Evolutionary conservation across 106 monocot genomes (phyloP).

Genomic region (Ottelia alismoides): DNA sequence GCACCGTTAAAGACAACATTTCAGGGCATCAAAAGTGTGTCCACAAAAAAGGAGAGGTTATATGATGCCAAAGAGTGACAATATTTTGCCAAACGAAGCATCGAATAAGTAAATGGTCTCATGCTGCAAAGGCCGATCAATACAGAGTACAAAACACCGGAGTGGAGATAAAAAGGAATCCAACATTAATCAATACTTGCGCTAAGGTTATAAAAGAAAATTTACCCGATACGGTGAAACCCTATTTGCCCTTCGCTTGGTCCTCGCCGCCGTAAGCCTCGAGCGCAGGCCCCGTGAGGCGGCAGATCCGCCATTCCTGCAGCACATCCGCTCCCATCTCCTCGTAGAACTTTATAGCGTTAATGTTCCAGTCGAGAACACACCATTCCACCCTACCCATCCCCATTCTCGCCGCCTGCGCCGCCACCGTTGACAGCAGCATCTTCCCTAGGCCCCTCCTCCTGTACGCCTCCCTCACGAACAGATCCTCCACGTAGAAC

Average conservation of each 20-base stretch:
- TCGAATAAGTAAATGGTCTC: too few relatives aligned
- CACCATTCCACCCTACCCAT: constrained; percentile 86
- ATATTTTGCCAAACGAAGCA: too few relatives aligned
- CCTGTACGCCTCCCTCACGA: constrained; percentile 73
- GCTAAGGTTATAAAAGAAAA: too few relatives aligned
- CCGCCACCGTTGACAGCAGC: constrained; percentile 76
- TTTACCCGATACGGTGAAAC: too few relatives aligned
- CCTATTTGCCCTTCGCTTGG: neutral
- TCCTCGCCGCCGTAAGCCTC: constrained; percentile 15
- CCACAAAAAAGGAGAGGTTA: too few relatives aligned
- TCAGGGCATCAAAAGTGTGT: too few relatives aligned
- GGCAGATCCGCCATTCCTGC: constrained; percentile 68
- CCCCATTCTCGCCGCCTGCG: constrained; percentile 57
- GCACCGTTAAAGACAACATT: too few relatives aligned
- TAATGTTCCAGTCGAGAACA: constrained; percentile 77
- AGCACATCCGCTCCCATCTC: constrained; percentile 80
- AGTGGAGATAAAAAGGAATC: too few relatives aligned
- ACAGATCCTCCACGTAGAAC: constrained; percentile 76
- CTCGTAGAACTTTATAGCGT: constrained; percentile 52
- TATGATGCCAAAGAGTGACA: too few relatives aligned
- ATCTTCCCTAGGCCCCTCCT: constrained; percentile 63
- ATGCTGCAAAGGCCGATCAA: too few relatives aligned
- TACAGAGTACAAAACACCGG: too few relatives aligned
- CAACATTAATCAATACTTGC: too few relatives aligned
- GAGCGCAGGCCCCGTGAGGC: constrained; percentile 48